Evolutionary conservation across 176 grass and related monocot genomes (phyloP), one percentile per base, ranked within the genome.

Genomic region (Bonia amplexicaulis): DNA sequence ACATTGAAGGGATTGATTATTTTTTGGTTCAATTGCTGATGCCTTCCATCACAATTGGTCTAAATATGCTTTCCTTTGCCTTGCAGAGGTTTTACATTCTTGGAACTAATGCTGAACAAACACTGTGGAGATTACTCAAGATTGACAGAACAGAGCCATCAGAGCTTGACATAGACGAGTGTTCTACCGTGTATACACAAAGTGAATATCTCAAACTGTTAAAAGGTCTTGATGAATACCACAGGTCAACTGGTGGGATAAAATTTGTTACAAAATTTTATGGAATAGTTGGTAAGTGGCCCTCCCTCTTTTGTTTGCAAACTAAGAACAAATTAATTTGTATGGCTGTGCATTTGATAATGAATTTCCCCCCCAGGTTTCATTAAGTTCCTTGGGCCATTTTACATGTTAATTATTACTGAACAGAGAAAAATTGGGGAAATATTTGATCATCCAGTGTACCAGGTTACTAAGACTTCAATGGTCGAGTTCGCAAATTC

Each of bases 351-450:
- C 45, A 63, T 82, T 86, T 88, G 23, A 66, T 86, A 46, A 42
- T 25, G 11, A 27, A 81, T 54, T 71, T 67, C 64, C 8, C 71
- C 45, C n/a, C 17, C 84, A 98, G 96, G 96, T 89, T 95, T 95
- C 75, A 85, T 98, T 31, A 98, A 92, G 58, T 95, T 98, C 14
- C 83, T 95, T 73, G 96, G 93, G 33, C 93, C 96, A 23, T 98
- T 89, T 79, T 98, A 98, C 73, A 98, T 98, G 93, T 66, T 95
- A 83, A 84, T 98, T 80, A 90, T 98, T 80, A 98, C 96, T 0
- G 89, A 93, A 61, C 87, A 83, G 39, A 91, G 87, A 74, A 82
- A 84, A 89, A 95, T 98, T 73, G 96, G 96, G 23, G 83, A 84
- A 33, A 92, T 98, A 84, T 93, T 91, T 90, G 93, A 88, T 49